phyloP scores from a whole-genome alignment of 2,329 filamentous ascomycete genomes.

The Cladosporium sp. region DNA sequence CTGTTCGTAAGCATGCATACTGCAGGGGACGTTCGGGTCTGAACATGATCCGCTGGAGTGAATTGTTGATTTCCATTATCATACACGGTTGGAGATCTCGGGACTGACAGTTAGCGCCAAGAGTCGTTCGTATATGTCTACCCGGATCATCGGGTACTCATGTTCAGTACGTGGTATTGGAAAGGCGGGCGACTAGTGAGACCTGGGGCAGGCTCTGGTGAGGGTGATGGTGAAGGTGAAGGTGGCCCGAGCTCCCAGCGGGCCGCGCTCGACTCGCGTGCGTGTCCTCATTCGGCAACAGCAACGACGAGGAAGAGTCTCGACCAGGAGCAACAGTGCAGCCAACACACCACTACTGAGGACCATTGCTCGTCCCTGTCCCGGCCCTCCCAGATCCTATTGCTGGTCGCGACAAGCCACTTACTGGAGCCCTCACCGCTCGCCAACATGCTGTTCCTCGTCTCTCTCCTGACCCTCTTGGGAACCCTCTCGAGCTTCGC shows the following conservation, averaged over 20 bases:
- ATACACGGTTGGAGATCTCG: no score
- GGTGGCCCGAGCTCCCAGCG: neutral
- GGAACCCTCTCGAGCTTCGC: slow-evolving; percentile 69
- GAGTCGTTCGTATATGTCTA: no score
- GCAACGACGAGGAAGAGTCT: neutral
- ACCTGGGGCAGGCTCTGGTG: no score
- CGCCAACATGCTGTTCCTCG: slow-evolving; percentile 24
- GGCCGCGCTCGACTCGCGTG: neutral
- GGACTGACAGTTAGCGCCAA: no score
- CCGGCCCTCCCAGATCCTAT: neutral
- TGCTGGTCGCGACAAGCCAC: neutral
- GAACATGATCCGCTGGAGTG: neutral
- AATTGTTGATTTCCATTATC: neutral
- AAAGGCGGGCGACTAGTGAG: no score
- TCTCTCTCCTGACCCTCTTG: slow-evolving; percentile 32
- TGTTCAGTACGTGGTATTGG: neutral
- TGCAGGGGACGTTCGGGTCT: neutral
- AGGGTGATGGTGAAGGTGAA: neutral
- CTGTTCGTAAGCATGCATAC: neutral
- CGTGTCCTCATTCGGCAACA: slow-evolving; percentile 10
- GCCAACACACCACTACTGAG: neutral
- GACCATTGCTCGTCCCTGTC: slow-evolving; percentile 1
- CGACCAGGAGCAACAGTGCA: neutral
- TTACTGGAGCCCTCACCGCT: neutral
- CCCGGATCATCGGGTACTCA: neutral